Base-by-base conservation (phyloP, 768 basidiomycete species). In the Boletus sp. region DNA sequence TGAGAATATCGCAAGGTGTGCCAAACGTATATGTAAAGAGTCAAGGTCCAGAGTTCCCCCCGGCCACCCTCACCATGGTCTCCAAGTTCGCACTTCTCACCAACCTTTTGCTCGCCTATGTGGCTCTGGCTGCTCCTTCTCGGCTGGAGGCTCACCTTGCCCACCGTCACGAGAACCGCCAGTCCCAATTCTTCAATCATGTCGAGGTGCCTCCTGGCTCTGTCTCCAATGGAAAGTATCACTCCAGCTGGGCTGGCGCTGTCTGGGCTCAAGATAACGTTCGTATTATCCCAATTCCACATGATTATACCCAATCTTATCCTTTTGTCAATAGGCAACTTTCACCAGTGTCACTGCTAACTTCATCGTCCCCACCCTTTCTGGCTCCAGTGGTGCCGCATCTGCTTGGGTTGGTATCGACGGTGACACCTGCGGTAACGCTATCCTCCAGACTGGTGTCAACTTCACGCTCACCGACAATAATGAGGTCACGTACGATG, bases 351-450 rank as follows among this genome's bases (percentile, higher is more conserved):
- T 58, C 20, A 58, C 64, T 35, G 61, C 54, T 54, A 61, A 61
- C 40, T 59, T 68, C 32, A 67, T 61, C 14, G 54, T 56, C n/a
- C 67, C 67, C 17, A 47, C 52, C 18, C 61, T 54, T 15, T 45
- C 50, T 1, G 64, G 67, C 7, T 50, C 4, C 1, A 40, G 5
- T 1, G 57, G 56, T 36, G 59, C 57, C 32, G 59, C 64, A 24
- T 54, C 57, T 50, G 64, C 64, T 30, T 67, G 67, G 64, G 61
- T 67, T 32, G 66, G 66, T 32, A 44, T 44, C 15, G 42, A 44
- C 42, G 42, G 42, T 44, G n/a, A 24, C 14, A 24, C 42, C 24
- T 44, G 42, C 24, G 7, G 4, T 4, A 44, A 11, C 24, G 42
- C 20, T 14, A n/a, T 44, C 42, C 18, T 44, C 42, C 42, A 44